Conservation (phyloP, 345 rosid genomes). For the Eucalyptus cladocalyx region DNA sequence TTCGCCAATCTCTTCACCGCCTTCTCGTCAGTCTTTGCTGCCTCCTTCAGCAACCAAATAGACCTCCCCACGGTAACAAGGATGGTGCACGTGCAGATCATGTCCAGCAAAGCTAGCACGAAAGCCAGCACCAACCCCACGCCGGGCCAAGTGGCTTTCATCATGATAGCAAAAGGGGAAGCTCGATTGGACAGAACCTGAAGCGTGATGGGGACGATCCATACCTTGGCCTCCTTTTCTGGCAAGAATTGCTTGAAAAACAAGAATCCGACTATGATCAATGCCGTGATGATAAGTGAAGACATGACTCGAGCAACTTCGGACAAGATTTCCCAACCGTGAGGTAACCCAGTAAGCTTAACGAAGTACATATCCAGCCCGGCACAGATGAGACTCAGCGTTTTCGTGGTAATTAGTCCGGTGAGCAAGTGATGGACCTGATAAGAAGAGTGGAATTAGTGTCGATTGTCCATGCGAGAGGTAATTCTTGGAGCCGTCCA, state of each 20-base stretch:
- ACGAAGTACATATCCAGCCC: not conserved
- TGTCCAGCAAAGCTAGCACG: not conserved
- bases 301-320: not conserved
- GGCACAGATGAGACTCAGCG: not conserved
- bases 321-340: not conserved
- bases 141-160: not conserved
- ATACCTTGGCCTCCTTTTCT: too few relatives aligned
- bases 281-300: not conserved
- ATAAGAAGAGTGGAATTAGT: slow-evolving; percentile 47
- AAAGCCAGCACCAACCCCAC: too few relatives aligned
- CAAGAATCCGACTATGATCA: not conserved
- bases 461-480: slow-evolving; percentile 73
- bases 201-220: not conserved
- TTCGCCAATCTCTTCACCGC: not conserved
- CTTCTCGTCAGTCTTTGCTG: not conserved
- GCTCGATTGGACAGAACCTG: not conserved
- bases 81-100: not conserved
- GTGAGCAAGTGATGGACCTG: slow-evolving; percentile 32
- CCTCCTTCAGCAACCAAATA: not conserved
- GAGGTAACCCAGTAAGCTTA: not conserved
- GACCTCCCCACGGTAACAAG: not conserved
- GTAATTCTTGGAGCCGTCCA: slow-evolving; percentile 40
- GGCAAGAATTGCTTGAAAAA: not conserved
- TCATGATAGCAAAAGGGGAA: slow-evolving; percentile 55
- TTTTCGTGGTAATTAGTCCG: not conserved